Evolutionary conservation across 495 filamentous ascomycete genomes (phyloP), one percentile per base, ranked within the genome.

Genomic region (Astrothelium subdiscretum): DNA sequence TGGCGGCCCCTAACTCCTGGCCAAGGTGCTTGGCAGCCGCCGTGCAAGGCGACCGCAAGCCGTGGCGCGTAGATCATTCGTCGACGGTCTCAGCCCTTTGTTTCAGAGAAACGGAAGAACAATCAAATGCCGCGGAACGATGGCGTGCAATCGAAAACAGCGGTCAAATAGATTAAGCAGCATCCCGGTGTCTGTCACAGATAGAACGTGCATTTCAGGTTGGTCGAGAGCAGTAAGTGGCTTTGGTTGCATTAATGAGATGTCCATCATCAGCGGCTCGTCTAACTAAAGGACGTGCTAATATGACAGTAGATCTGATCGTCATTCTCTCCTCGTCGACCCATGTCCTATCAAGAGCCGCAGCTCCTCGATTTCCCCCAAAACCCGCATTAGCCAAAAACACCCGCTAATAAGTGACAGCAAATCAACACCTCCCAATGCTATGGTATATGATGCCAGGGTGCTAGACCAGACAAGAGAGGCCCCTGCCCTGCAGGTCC

Each of bases 381-480:
- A 48, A 48, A 5, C 12, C 12, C 43, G 11, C 43, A 48, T 15
- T 48, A 48, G 5, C 48, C 48, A 20, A 54, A 54, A 54, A 54
- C 48, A 54, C 20, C 20, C 48, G 48, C 48, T 54, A 54, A 15
- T 27, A 27, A 26, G 29, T 54, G 42, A 54, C 48, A 54, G 24
- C 1, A 48, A 20, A 27, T 26, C 5, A 54, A 54, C 48, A 24
- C 48, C 48, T 20, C 48, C 22, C 48, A 26, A 54, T 54, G 48
- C 48, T n/a, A 54, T 54, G 24, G n/a, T 26, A 29, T 54, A 54
- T 54, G 48, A 54, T 54, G 48, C 48, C 8, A 54, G 48, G 48
- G 29, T 54, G 48, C 48, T n/a, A 54, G 48, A 54, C 24, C 48
- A 6, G 48, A 29, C 20, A 26, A 20, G 48, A 54, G 10, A 29